Evolutionary conservation across 176 grass and related monocot genomes (phyloP).

Genomic region (Zoysia japonica): DNA sequence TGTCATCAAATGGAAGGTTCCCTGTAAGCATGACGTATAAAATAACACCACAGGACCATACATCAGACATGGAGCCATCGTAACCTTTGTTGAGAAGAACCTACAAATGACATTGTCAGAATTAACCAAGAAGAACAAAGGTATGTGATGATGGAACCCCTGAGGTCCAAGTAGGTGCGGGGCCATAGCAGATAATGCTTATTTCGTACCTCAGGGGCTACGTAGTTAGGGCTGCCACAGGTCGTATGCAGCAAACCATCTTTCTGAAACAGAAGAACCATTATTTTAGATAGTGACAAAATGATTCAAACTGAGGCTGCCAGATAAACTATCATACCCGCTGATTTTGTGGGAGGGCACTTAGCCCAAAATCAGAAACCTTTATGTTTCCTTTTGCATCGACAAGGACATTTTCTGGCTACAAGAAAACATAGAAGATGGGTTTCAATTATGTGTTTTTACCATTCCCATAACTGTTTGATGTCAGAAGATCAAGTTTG

Average conservation of each 20-base stretch:
- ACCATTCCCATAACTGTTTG: not conserved
- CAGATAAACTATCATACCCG: conserved; percentile 48
- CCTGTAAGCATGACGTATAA: conserved; percentile 90
- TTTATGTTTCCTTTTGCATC: conserved; percentile 97
- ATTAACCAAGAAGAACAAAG: conserved; percentile 12
- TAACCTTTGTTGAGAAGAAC: conserved; percentile 91
- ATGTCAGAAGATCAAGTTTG: not conserved
- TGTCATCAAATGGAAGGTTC: conserved; percentile 80
- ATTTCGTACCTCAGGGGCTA: conserved; percentile 78
- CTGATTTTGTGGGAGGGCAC: conserved; percentile 78
- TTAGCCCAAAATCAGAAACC: conserved; percentile 92
- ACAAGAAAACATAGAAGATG: conserved; percentile 36
- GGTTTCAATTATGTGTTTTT: conserved; percentile 7
- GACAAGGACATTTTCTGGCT: conserved; percentile 94
- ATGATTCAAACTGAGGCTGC: conserved; percentile 15
- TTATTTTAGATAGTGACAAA: conserved; percentile 4
- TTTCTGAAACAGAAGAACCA: conserved; percentile 55
- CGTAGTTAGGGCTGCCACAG: conserved; percentile 94
- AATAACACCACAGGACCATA: conserved; percentile 95
- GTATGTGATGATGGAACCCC: not conserved
- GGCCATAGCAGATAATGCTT: conserved; percentile 10
- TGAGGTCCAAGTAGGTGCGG: conserved; percentile 7
- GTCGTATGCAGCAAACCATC: conserved; percentile 93
- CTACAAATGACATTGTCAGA: conserved; percentile 47
- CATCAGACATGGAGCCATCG: conserved; percentile 77